phyloP scores from a whole-genome alignment of 2,329 filamentous ascomycete genomes.

The Cladosporium sp. region DNA sequence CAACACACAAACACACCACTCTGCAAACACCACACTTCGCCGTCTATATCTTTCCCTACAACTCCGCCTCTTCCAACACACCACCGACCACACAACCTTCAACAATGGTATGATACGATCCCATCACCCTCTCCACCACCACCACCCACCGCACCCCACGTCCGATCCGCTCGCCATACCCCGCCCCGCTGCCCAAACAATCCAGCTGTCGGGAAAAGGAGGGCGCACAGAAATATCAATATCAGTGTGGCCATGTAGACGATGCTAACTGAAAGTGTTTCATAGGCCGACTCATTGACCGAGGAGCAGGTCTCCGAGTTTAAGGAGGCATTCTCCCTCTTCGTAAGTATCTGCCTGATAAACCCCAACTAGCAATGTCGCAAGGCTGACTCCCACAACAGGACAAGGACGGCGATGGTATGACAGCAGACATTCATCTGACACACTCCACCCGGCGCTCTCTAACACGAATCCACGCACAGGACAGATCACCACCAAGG shows the following conservation, averaged over 20 bases:
- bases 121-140: not conserved
- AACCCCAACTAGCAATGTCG: slow-evolving; percentile 3
- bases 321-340: slow-evolving; percentile 99
- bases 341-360: slow-evolving; percentile 63
- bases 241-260: not conserved
- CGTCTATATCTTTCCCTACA: not conserved
- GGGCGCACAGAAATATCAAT: not conserved
- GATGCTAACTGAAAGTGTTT: slow-evolving; percentile 16
- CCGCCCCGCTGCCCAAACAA: slow-evolving; percentile 17
- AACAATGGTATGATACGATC: slow-evolving; percentile 24
- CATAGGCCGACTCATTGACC: slow-evolving; percentile 91
- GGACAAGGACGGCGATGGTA: slow-evolving; percentile 57
- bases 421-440: slow-evolving; percentile 22
- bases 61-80: not conserved
- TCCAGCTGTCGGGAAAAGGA: slow-evolving; percentile 5
- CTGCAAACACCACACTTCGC: not conserved
- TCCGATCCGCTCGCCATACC: slow-evolving; percentile 18
- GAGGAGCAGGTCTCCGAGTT: slow-evolving; percentile 99
- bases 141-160: not conserved
- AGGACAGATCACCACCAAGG: slow-evolving; percentile 61
- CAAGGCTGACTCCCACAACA: slow-evolving; percentile 29
- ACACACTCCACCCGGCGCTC: not conserved
- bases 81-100: slow-evolving; percentile 6
- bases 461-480: slow-evolving; percentile 13
- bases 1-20: slow-evolving; percentile 1